Percentiles rank a stretch among this genome's conserved stretches.
Conservation (phyloP, 1,139 yeast species). For the Debaryomyces robertsiae region DNA sequence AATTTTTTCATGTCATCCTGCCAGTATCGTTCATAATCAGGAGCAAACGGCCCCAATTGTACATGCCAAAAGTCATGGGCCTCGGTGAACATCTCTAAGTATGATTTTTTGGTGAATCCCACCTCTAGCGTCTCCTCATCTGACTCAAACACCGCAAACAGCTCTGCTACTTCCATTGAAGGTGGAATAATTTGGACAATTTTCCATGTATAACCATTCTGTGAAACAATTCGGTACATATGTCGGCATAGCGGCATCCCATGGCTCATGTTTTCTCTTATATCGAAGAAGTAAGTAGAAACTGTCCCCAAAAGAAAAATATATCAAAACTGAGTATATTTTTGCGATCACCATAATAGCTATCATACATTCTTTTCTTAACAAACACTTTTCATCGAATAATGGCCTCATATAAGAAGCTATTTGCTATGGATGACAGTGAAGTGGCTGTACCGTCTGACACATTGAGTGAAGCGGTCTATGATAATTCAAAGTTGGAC, state of each 20-base stretch:
- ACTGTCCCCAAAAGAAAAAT: not conserved
- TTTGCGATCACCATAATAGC: not conserved
- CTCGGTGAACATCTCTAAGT: slow-evolving; percentile 35
- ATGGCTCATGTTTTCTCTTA: not conserved
- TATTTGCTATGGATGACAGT: slow-evolving; percentile 8
- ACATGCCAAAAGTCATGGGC: slow-evolving; percentile 38
- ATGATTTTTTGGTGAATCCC: slow-evolving; percentile 36
- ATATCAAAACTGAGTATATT: slow-evolving; percentile 6
- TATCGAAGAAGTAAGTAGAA: no score
- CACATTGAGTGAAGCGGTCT: slow-evolving; percentile 35
- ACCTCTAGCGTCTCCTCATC: slow-evolving; percentile 30
- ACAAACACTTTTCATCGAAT: not conserved
- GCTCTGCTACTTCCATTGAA: slow-evolving; percentile 12
- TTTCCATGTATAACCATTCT: slow-evolving; percentile 15
- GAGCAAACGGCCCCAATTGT: slow-evolving; percentile 2
- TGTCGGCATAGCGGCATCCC: slow-evolving; percentile 3
- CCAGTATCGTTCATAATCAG: not conserved
- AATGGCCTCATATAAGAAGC: slow-evolving; percentile 7
- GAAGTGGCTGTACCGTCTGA: slow-evolving; percentile 27
- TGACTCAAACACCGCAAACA: slow-evolving; percentile 15
- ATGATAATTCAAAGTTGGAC: slow-evolving; percentile 32
- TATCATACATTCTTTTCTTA: not conserved
- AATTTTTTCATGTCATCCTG: slow-evolving; percentile 1
- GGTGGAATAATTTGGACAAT: slow-evolving; percentile 28
- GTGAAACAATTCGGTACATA: slow-evolving; percentile 18